phyloP scores from a whole-genome alignment of 2,329 filamentous ascomycete genomes.

The Sporothrix brunneoviolacea region DNA sequence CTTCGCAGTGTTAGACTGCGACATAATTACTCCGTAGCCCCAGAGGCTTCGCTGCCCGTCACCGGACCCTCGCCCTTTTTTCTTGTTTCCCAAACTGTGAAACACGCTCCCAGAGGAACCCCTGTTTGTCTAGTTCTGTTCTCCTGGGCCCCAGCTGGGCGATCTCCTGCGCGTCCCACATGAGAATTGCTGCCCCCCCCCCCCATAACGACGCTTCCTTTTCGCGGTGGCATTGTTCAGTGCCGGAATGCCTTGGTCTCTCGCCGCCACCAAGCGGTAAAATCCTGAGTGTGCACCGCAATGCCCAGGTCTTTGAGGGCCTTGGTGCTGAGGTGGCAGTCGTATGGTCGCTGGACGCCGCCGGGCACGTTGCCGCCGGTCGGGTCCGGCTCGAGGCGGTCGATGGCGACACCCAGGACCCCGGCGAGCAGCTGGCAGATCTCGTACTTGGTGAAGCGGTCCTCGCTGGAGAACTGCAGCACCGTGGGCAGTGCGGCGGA shows the following conservation, averaged over 20 bases:
- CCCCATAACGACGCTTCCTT: too few relatives aligned
- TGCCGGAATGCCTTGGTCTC: conserved; percentile 54
- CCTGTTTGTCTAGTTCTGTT: too few relatives aligned
- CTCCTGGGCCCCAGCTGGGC: too few relatives aligned
- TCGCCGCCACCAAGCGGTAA: conserved; percentile 73
- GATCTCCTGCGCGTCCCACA: too few relatives aligned
- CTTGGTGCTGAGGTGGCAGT: conserved; percentile 78
- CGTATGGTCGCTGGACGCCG: conserved; percentile 72
- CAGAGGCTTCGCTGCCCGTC: too few relatives aligned
- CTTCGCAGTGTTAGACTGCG: too few relatives aligned
- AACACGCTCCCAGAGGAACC: too few relatives aligned
- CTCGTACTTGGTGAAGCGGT: conserved; percentile 82
- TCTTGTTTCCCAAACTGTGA: too few relatives aligned
- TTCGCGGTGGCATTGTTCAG: too few relatives aligned
- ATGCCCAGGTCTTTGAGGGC: conserved; percentile 67
- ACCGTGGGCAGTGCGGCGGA: conserved; percentile 55
- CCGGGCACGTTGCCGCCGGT: conserved; percentile 66
- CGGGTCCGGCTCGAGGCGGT: conserved; percentile 61
- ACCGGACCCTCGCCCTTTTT: too few relatives aligned
- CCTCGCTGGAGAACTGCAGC: conserved; percentile 82
- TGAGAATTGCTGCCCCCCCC: too few relatives aligned
- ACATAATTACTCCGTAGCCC: too few relatives aligned
- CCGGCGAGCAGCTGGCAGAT: conserved; percentile 74
- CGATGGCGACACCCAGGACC: conserved; percentile 67
- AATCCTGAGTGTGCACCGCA: conserved; percentile 66